These are phyloP conservation scores for Corinectria fuckeliana DNA, from an alignment of 2,329 filamentous ascomycete species.

Conservation along the genomic window DNA sequence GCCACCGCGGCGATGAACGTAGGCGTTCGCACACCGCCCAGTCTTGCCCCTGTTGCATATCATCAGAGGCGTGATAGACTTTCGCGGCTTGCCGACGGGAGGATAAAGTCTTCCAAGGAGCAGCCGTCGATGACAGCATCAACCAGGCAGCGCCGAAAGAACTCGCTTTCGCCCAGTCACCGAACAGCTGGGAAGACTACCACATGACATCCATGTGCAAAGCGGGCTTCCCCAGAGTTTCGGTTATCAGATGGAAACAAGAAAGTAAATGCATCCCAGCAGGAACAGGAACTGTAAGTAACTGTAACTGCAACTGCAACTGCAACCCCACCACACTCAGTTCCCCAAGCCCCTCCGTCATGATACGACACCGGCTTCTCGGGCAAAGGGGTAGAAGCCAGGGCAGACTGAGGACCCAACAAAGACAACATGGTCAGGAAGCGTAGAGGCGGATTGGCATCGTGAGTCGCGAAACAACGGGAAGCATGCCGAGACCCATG, in stretches of 20 bases:
- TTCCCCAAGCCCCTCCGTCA: conserved; percentile 12
- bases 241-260: conserved; percentile 3
- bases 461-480: conserved; percentile 19
- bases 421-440: not conserved
- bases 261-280: not conserved
- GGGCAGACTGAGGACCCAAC: too few relatives aligned
- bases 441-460: conserved; percentile 6
- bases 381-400: not conserved
- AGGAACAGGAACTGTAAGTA: not conserved
- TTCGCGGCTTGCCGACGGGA: conserved; percentile 3
- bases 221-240: conserved; percentile 6
- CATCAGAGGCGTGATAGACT: conserved; percentile 1
- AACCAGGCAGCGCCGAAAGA: too few relatives aligned
- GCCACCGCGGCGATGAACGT: conserved; percentile 1
- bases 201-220: not conserved
- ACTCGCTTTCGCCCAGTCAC: not conserved
- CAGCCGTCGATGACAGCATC: not conserved
- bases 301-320: not conserved
- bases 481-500: conserved; percentile 27
- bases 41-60: conserved; percentile 1
- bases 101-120: not conserved
- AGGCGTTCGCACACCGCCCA: not conserved
- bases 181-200: not conserved
- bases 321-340: not conserved
- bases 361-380: not conserved